Evolutionary conservation across 2,329 filamentous ascomycete genomes (phyloP).

Genomic region (Talaromyces sp.): DNA sequence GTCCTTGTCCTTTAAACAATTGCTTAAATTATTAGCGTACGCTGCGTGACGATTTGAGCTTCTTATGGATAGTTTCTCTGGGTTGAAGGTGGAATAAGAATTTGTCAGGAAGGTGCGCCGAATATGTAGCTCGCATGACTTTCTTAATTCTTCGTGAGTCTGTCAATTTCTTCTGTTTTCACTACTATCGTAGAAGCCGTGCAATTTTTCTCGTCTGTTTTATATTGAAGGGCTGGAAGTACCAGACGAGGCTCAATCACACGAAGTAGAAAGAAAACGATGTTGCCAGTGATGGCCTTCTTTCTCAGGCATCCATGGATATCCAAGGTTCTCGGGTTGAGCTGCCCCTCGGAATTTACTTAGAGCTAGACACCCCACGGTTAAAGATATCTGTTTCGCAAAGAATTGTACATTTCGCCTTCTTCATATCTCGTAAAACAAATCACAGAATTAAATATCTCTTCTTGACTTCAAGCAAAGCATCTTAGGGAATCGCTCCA

Average conservation of each 20-base stretch:
- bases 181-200: too few relatives aligned
- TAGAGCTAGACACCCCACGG: neutral
- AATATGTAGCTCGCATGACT: too few relatives aligned
- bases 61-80: neutral
- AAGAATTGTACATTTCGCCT: neutral
- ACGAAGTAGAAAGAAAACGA: too few relatives aligned
- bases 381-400: neutral
- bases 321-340: conserved; percentile 13
- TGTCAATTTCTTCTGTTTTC: too few relatives aligned
- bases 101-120: too few relatives aligned
- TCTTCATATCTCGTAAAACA: neutral
- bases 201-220: too few relatives aligned
- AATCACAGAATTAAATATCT: neutral
- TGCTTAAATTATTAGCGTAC: too few relatives aligned
- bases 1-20: neutral
- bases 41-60: neutral
- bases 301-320: neutral
- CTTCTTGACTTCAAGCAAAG: neutral
- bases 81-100: too few relatives aligned
- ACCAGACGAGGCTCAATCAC: neutral
- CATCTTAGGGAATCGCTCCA: neutral
- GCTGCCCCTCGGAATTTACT: neutral
- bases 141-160: too few relatives aligned
- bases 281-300: neutral
- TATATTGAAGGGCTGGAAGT: too few relatives aligned